phyloP scores from a whole-genome alignment of 2,329 filamentous ascomycete species.

The Coniochaeta ligniaria region DNA sequence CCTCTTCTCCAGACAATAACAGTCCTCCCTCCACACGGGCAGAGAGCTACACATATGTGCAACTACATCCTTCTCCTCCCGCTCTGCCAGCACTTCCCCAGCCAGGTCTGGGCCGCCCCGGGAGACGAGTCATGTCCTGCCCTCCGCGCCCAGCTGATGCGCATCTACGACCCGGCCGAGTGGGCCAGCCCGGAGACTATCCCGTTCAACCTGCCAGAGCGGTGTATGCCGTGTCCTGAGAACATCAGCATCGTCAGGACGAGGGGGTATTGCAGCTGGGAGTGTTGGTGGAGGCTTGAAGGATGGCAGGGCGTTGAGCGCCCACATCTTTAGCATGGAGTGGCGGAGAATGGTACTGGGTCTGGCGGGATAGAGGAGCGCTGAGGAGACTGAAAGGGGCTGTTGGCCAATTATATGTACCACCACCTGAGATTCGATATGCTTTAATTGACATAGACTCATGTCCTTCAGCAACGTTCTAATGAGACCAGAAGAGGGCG shows the following conservation, averaged over 20 bases:
- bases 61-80: conserved; percentile 4
- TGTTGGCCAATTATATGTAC: no score
- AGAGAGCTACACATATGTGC: conserved; percentile 1
- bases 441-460: no score
- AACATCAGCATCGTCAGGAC: conserved; percentile 1
- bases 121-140: neutral
- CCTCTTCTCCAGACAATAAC: no score
- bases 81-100: neutral
- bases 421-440: no score
- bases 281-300: neutral
- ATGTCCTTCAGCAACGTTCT: no score
- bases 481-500: no score
- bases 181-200: neutral
- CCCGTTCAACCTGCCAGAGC: conserved; percentile 4
- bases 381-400: neutral
- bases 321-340: neutral
- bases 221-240: conserved; percentile 1
- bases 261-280: neutral
- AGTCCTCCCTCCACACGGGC: no score
- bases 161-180: conserved; percentile 4
- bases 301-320: neutral
- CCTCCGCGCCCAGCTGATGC: conserved; percentile 2
- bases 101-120: neutral
- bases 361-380: neutral
- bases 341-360: neutral